Evolutionary conservation across 805 yeast genomes (phyloP).

Genomic region (Zygosaccharomyces bailii): DNA sequence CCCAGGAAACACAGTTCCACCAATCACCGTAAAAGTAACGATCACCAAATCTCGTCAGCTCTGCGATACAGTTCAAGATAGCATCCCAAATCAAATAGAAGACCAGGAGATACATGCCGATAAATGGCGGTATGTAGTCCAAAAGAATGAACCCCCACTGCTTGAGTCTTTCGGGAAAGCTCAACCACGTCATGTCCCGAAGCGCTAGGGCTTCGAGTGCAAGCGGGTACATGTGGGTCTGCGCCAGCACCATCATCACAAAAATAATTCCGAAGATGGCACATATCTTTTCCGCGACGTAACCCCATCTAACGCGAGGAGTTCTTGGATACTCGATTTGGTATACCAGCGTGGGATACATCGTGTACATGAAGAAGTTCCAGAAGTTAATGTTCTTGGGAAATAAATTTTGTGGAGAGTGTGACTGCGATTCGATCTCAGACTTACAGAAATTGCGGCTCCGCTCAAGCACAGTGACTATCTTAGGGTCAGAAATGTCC

Average conservation of each 20-base stretch:
- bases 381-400: conserved; percentile 65
- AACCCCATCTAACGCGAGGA: conserved; percentile 59
- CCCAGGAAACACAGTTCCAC: conserved; percentile 97
- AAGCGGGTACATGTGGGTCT: conserved; percentile 68
- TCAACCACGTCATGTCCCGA: conserved; percentile 36
- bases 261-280: conserved; percentile 87
- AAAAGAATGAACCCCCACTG: conserved; percentile 43
- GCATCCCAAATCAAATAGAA: conserved; percentile 96
- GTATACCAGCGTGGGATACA: conserved; percentile 88
- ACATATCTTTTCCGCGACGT: conserved; percentile 61
- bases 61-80: conserved; percentile 85
- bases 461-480: conserved; percentile 39
- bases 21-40: conserved; percentile 92
- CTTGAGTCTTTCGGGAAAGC: conserved; percentile 19
- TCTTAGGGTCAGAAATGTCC: conserved; percentile 24
- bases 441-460: conserved; percentile 65
- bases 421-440: conserved; percentile 58
- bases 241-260: conserved; percentile 78
- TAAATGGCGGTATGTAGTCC: conserved; percentile 77
- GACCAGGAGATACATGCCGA: conserved; percentile 67
- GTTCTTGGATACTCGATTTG: conserved; percentile 82
- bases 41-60: conserved; percentile 80
- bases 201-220: conserved; percentile 57
- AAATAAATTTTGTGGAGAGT: conserved; percentile 44
- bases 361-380: conserved; percentile 73